Evolutionary conservation across 192 early-diverging fungal species (phyloP).

Genomic region (Mortierella antarctica): DNA sequence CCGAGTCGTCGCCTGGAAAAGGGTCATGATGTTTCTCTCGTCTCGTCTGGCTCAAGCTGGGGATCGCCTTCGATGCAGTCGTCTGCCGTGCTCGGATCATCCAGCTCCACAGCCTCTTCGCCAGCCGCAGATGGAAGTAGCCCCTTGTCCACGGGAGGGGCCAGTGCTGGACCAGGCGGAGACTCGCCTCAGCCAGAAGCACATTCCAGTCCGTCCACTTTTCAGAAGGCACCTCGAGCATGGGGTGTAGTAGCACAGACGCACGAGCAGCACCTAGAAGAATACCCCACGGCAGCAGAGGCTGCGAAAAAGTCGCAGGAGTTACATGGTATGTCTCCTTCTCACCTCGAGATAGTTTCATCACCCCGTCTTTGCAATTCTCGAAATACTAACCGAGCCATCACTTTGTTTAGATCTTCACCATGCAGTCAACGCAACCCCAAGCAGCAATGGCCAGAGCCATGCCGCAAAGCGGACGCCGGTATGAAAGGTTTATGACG

Average conservation of each 20-base stretch:
- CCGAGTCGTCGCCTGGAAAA: slow-evolving; percentile 43
- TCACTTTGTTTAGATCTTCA: no score
- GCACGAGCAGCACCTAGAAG: slow-evolving; percentile 22
- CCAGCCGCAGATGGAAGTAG: slow-evolving; percentile 6
- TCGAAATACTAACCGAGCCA: not conserved
- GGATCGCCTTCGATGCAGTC: slow-evolving; percentile 24
- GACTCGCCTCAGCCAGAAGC: slow-evolving; percentile 30
- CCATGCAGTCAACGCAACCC: no score
- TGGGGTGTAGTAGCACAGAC: slow-evolving; percentile 33
- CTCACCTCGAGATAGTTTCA: not conserved
- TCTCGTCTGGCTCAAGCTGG: slow-evolving; percentile 35
- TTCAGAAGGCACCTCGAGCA: slow-evolving; percentile 29
- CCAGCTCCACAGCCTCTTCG: slow-evolving; percentile 20
- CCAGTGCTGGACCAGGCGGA: slow-evolving; percentile 11
- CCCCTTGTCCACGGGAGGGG: slow-evolving; percentile 1
- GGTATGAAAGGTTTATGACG: no score
- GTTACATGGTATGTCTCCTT: slow-evolving; percentile 22
- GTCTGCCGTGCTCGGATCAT: slow-evolving; percentile 12
- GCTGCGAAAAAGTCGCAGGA: slow-evolving; percentile 44
- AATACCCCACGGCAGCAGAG: slow-evolving; percentile 52
- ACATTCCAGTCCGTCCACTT: slow-evolving; percentile 12
- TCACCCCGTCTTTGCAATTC: not conserved
- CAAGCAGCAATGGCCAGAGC: no score
- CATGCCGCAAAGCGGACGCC: no score
- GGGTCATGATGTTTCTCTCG: slow-evolving; percentile 24